Evolutionary conservation across 2,329 filamentous ascomycete genomes (phyloP).

Genomic region (Epichloe coenophiala): DNA sequence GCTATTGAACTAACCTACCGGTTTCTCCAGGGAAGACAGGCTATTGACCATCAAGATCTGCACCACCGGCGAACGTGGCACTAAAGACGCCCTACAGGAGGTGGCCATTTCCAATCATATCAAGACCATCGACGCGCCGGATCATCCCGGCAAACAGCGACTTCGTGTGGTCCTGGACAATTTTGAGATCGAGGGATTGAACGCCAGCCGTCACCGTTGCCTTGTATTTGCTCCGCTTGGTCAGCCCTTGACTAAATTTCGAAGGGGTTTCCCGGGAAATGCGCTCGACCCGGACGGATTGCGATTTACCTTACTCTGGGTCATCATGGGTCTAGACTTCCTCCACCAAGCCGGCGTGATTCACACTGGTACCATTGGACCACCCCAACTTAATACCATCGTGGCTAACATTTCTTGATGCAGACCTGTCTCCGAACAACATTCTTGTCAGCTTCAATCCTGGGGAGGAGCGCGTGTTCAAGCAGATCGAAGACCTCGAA

Average conservation of each 20-base stretch:
- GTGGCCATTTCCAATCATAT: no score
- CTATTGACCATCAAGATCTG: no score
- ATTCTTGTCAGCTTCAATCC: constrained; percentile 10
- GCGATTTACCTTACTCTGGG: constrained; percentile 6
- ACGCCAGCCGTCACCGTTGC: no score
- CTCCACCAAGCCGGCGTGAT: constrained; percentile 9
- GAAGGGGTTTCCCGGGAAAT: constrained; percentile 10
- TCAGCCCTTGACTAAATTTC: constrained; percentile 10
- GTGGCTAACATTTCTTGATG: not conserved
- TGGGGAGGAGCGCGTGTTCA: constrained; percentile 7
- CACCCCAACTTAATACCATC: not conserved
- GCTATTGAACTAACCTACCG: no score
- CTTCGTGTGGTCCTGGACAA: no score
- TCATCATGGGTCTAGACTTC: constrained; percentile 7
- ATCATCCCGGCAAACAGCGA: no score
- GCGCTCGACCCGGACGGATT: constrained; percentile 12
- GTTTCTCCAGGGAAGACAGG: no score
- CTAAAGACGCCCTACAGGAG: no score
- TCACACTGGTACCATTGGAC: constrained; percentile 8
- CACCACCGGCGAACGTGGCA: no score
- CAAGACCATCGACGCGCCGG: no score
- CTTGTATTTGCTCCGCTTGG: no score
- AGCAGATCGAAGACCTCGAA: constrained; percentile 7
- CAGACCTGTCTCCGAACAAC: constrained; percentile 16
- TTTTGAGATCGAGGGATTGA: no score